Evolutionary conservation across 345 rosid genomes (phyloP), one percentile per base, ranked within the genome.

Genomic region (Aegle marmelos): DNA sequence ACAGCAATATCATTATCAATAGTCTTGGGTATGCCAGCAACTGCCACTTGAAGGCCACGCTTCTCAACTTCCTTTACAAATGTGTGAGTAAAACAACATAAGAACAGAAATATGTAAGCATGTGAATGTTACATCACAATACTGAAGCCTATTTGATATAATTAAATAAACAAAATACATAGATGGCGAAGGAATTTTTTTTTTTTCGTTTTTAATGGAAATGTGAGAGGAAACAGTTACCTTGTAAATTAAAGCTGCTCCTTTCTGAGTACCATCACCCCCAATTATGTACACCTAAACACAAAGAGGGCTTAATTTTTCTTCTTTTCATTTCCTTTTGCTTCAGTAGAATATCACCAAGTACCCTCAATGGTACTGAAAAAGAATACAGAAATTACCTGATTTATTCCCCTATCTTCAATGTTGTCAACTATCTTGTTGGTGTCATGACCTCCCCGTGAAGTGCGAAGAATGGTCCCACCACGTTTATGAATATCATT

Each of bases 371-470:
- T 50, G 31, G 30, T 24, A 76, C 39, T 27, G 76, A 74, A 70
- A 70, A 64, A 54, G 67, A 63, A 67, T 8, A 70, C 4, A 68
- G 48, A 68, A 50, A 53, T 41, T 30, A 93, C 98, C 97, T 95
- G 98, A 86, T 93, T 95, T 68, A 95, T 92, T 81, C 92, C 91
- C 80, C 94, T 85, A 80, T 95, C 99, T 85, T 95, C 93, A 78
- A 95, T 93, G 81, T 84, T 95, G 89, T 95, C 98, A 66, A 93
- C 98, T 75, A 95, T 95, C 88, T 95, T 93, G 6, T 79, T 82
- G 58, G 98, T 90, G 86, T 93, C 96, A 73, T 95, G 97, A 78
- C 98, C 97, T 73, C 99, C 99, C 37, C 99, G 85, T 24, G 99
- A 95, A 37, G 97, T 93, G 62, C 83, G 84, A 76, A 95, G 94